These are phyloP conservation scores for Uronychia setigera DNA, from an alignment of 73 alveolate genomes.

Conservation along the genomic window DNA sequence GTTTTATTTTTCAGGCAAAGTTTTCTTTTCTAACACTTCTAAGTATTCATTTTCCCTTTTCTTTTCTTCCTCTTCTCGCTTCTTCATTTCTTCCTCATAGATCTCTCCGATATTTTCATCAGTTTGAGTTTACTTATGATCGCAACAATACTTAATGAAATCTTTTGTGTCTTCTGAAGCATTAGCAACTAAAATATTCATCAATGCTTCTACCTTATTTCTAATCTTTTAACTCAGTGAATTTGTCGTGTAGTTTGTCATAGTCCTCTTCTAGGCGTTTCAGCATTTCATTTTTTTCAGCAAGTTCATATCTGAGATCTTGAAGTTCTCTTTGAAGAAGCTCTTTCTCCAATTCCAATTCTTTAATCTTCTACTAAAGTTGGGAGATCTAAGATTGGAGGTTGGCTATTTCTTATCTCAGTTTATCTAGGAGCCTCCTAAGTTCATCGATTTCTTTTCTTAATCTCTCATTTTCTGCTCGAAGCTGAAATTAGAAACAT, in stretches of 20 bases:
- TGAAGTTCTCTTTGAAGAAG: neutral
- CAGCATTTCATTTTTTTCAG: neutral
- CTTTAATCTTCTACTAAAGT: neutral
- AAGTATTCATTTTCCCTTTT: neutral
- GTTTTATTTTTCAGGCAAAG: no score
- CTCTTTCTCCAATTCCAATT: neutral
- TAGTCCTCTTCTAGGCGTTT: neutral
- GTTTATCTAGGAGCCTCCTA: no score
- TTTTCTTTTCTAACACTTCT: no score
- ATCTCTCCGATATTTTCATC: neutral
- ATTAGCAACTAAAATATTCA: neutral
- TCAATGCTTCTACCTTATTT: neutral
- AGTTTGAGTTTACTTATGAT: neutral
- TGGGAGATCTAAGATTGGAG: no score
- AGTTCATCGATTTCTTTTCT: no score
- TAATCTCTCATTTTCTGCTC: no score
- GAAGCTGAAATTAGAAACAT: no score
- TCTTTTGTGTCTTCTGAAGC: neutral
- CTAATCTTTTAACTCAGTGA: no score
- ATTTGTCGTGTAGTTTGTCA: neutral
- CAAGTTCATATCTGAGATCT: neutral
- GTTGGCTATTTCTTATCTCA: no score
- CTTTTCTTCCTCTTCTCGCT: neutral
- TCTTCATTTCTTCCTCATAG: neutral
- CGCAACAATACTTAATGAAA: neutral